Evolutionary conservation across 257 asterid genomes (phyloP).

Genomic region (Pogostemon cablin): DNA sequence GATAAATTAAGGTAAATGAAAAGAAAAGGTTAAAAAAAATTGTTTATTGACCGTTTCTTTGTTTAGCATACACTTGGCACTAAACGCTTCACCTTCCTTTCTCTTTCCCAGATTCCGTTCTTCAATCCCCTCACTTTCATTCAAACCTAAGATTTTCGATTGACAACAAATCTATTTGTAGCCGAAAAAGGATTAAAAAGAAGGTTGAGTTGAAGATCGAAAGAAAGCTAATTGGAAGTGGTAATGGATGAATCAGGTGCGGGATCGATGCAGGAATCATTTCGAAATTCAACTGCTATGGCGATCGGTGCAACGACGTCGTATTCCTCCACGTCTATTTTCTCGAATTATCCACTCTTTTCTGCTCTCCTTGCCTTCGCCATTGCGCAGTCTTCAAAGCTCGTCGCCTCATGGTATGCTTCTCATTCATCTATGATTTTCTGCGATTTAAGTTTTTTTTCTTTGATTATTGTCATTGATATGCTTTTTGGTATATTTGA

Average conservation of each 20-base stretch:
- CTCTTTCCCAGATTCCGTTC: slow-evolving; percentile 10
- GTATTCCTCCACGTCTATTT: slow-evolving; percentile 41
- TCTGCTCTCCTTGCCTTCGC: slow-evolving; percentile 77
- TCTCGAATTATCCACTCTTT: slow-evolving; percentile 65
- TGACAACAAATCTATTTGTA: slow-evolving; percentile 22
- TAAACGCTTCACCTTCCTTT: slow-evolving; percentile 6
- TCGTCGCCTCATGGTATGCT: slow-evolving; percentile 70
- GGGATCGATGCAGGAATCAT: slow-evolving; percentile 35
- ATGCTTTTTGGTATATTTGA: background rate
- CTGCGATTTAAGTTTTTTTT: background rate
- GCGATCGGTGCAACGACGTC: slow-evolving; percentile 42
- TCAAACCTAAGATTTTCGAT: slow-evolving; percentile 12
- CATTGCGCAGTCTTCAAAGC: slow-evolving; percentile 71
- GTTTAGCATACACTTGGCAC: slow-evolving; percentile 17
- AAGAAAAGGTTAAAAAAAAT: slow-evolving; percentile 1
- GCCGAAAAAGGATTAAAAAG: slow-evolving; percentile 2
- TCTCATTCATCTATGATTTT: slow-evolving; percentile 27
- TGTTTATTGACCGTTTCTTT: slow-evolving; percentile 44
- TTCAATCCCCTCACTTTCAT: slow-evolving; percentile 7
- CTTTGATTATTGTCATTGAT: slow-evolving; percentile 17
- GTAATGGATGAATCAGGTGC: slow-evolving; percentile 44
- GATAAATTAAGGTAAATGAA: background rate
- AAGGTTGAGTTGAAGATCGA: slow-evolving; percentile 18
- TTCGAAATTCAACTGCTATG: slow-evolving; percentile 34
- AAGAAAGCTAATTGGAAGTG: slow-evolving; percentile 20